phyloP scores from a whole-genome alignment of 176 grass and related monocot genomes.

The Eleusine coracana region DNA sequence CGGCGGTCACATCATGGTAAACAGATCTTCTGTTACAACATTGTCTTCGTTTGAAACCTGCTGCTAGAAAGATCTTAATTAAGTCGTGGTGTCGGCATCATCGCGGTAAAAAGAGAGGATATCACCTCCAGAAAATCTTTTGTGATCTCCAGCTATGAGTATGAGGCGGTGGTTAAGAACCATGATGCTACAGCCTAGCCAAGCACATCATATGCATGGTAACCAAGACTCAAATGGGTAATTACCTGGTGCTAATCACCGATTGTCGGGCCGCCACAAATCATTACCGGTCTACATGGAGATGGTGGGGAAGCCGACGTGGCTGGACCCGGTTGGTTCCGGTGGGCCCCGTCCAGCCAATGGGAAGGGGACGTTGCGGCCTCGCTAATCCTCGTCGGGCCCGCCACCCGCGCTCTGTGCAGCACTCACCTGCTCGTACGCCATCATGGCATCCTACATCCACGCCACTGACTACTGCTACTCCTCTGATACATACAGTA shows the following conservation, averaged over 20 bases:
- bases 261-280: constrained; percentile 38
- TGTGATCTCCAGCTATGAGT: background rate
- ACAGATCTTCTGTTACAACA: background rate
- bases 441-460: constrained; percentile 29
- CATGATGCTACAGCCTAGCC: background rate
- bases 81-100: background rate
- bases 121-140: background rate
- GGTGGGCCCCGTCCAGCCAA: constrained; percentile 1
- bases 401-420: constrained; percentile 27
- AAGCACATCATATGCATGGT: background rate
- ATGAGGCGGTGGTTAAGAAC: constrained; percentile 25
- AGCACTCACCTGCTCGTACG: constrained; percentile 29
- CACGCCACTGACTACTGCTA: background rate
- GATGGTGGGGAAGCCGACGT: constrained; percentile 3
- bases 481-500: constrained; percentile 3
- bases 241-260: constrained; percentile 26
- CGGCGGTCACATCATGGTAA: background rate
- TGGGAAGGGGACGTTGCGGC: constrained; percentile 44
- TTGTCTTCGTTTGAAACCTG: background rate
- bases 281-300: constrained; percentile 21
- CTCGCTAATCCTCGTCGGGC: constrained; percentile 42
- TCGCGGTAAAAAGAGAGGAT: constrained; percentile 10
- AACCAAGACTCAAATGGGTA: background rate
- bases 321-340: constrained; percentile 26
- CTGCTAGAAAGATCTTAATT: background rate